A percentile compares a stretch with the other conserved stretches of the same genome.
Evolutionary conservation across 306 rosid species (phyloP).

Genomic region (Cicer judaicum): DNA sequence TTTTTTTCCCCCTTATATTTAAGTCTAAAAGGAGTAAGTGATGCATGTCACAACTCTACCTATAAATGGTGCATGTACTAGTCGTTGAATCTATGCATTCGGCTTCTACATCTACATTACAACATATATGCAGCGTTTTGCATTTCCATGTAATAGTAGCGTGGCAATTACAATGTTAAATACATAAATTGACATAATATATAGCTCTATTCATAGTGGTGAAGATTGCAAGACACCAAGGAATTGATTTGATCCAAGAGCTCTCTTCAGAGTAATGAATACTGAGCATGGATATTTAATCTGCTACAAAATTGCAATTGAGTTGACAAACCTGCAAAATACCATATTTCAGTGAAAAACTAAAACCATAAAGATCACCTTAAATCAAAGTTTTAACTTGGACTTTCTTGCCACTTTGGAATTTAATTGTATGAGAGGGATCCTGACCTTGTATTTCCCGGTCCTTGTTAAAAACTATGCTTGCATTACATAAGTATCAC

Average conservation of each 20-base stretch:
- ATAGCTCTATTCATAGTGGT: slow-evolving; percentile 37
- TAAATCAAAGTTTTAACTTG: slow-evolving; percentile 29
- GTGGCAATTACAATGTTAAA: slow-evolving; percentile 42
- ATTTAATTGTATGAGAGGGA: slow-evolving; percentile 23
- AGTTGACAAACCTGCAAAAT: slow-evolving; percentile 46
- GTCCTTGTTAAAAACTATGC: slow-evolving; percentile 25
- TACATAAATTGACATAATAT: slow-evolving; percentile 31
- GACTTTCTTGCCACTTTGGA: slow-evolving; percentile 3
- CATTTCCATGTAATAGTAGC: slow-evolving; percentile 37
- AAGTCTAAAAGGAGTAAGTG: background rate
- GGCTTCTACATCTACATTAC: slow-evolving; percentile 28
- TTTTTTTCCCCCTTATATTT: too few relatives aligned
- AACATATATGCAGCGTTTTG: slow-evolving; percentile 39
- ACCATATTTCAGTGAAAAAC: slow-evolving; percentile 36
- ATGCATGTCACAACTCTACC: background rate
- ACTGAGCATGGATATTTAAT: slow-evolving; percentile 42
- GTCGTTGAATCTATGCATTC: slow-evolving; percentile 21
- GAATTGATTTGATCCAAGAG: slow-evolving; percentile 42
- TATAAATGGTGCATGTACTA: background rate
- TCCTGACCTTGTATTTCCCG: slow-evolving; percentile 27
- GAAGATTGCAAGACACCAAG: slow-evolving; percentile 35
- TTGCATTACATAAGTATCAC: slow-evolving; percentile 6
- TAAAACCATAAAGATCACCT: slow-evolving; percentile 32
- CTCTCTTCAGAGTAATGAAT: slow-evolving; percentile 38
- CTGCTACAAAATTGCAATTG: slow-evolving; percentile 53